phyloP scores from a whole-genome alignment of 2,329 filamentous ascomycete species.

The Alternaria ethzedia region DNA sequence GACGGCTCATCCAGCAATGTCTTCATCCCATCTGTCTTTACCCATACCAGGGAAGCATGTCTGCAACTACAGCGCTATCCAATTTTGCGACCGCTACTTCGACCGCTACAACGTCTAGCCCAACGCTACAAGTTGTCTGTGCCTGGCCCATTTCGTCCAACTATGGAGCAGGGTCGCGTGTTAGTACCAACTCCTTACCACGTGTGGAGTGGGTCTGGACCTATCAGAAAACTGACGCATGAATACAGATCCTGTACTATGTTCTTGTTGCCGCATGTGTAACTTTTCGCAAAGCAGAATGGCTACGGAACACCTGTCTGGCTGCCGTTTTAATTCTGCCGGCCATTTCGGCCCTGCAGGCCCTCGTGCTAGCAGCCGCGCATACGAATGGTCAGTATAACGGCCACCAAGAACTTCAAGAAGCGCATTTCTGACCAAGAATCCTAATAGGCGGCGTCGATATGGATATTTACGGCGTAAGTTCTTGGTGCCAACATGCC shows the following conservation, averaged over 20 bases:
- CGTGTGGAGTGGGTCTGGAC: background rate
- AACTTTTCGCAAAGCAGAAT: conserved; percentile 66
- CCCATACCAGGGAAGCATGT: conserved; percentile 46
- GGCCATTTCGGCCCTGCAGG: conserved; percentile 68
- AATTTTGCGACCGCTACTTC: conserved; percentile 15
- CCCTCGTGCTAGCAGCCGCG: conserved; percentile 64
- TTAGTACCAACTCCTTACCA: conserved; percentile 45
- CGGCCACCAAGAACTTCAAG: conserved; percentile 4
- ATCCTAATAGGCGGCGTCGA: conserved; percentile 63
- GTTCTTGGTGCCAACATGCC: background rate
- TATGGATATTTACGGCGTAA: conserved; percentile 68
- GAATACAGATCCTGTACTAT: conserved; percentile 55
- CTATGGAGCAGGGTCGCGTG: conserved; percentile 62
- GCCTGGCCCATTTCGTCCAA: conserved; percentile 65
- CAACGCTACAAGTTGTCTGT: conserved; percentile 57
- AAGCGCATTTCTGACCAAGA: conserved; percentile 14
- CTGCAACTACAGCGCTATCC: conserved; percentile 36
- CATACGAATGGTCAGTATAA: conserved; percentile 63
- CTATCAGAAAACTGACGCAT: conserved; percentile 50
- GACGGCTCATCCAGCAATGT: conserved; percentile 10
- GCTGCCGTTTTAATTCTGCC: conserved; percentile 67
- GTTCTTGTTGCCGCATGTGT: conserved; percentile 65
- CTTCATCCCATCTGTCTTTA: conserved; percentile 8
- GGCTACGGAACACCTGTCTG: conserved; percentile 68
- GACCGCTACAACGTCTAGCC: conserved; percentile 15